These are phyloP conservation scores for Schwanniomyces yamadae DNA, from an alignment of 805 yeast species.

Conservation along the genomic window DNA sequence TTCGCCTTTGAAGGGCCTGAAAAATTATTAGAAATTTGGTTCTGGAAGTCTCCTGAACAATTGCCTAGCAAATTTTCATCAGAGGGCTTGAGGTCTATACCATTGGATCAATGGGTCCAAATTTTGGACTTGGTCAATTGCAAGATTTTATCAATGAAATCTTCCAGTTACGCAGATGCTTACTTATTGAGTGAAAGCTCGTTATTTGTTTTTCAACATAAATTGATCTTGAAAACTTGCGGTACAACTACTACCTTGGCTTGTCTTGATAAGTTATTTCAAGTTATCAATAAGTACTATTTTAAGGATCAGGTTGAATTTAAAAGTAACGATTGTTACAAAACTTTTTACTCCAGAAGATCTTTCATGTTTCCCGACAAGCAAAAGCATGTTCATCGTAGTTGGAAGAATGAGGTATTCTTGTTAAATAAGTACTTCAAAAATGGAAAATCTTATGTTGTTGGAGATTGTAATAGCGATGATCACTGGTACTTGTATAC, in stretches of 20 bases:
- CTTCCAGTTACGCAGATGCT: constrained; percentile 68
- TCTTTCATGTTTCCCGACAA: constrained; percentile 88
- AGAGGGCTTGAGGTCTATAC: constrained; percentile 62
- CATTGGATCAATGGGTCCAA: constrained; percentile 64
- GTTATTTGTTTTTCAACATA: constrained; percentile 83
- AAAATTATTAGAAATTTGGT: constrained; percentile 88
- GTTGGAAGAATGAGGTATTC: constrained; percentile 79
- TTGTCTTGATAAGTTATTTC: constrained; percentile 67
- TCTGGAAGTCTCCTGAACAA: constrained; percentile 51
- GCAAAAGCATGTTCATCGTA: constrained; percentile 77
- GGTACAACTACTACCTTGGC: constrained; percentile 91
- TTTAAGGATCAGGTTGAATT: constrained; percentile 28
- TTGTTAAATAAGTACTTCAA: constrained; percentile 66
- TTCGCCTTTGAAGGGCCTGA: constrained; percentile 98
- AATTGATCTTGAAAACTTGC: constrained; percentile 86
- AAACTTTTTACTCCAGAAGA: constrained; percentile 86
- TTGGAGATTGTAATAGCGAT: constrained; percentile 70
- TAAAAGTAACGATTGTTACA: constrained; percentile 44
- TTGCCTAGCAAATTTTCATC: constrained; percentile 34
- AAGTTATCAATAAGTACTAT: constrained; percentile 24
- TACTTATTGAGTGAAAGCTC: constrained; percentile 87
- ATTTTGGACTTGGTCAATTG: constrained; percentile 83
- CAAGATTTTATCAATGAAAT: constrained; percentile 78
- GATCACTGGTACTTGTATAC: constrained; percentile 91
- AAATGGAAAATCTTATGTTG: constrained; percentile 63